Percentiles rank a stretch among this genome's conserved stretches.
Conservation (phyloP, 768 basidiomycete species). For the Pholiota molesta region DNA sequence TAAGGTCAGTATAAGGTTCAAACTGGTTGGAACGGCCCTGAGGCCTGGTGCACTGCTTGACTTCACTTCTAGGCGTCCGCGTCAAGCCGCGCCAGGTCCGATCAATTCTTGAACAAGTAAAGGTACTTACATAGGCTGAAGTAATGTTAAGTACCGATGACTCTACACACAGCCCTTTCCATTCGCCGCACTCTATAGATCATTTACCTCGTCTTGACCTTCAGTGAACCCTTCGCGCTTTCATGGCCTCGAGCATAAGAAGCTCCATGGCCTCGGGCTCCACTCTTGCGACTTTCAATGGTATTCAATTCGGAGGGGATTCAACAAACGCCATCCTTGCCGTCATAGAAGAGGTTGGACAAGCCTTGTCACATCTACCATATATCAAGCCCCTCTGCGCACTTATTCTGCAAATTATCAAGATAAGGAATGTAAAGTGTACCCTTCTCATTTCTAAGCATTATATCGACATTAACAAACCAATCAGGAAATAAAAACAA, state of each 20-base stretch:
- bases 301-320: not conserved
- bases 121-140: not conserved
- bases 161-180: not conserved
- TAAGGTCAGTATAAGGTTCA: too few relatives aligned
- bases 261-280: not conserved
- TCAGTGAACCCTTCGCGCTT: not conserved
- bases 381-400: constrained; percentile 2
- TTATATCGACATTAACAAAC: not conserved
- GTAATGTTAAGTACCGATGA: not conserved
- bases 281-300: not conserved
- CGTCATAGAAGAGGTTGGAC: constrained; percentile 1
- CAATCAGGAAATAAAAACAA: not conserved
- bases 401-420: not conserved
- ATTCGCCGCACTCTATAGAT: not conserved
- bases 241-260: not conserved
- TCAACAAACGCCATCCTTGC: not conserved
- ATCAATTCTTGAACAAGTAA: not conserved
- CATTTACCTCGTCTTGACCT: not conserved
- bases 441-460: not conserved
- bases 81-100: not conserved
- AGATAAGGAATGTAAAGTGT: constrained; percentile 3
- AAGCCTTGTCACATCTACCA: not conserved
- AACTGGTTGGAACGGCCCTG: too few relatives aligned
- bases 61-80: too few relatives aligned
- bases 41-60: too few relatives aligned